Evolutionary conservation across 805 yeast species (phyloP).

Genomic region (Yamadazyma endophytica): DNA sequence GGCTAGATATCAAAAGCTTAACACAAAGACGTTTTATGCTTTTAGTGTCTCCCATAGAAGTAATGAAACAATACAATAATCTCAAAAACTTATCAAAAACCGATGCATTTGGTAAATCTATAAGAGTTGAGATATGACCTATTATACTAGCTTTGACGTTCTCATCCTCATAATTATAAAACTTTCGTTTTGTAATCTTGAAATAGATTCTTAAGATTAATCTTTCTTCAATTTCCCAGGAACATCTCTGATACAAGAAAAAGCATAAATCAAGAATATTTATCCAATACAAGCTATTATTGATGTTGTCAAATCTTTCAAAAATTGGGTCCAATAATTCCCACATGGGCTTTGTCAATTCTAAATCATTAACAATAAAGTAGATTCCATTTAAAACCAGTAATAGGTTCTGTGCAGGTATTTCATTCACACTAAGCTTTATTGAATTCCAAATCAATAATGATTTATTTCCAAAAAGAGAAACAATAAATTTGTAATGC

Average conservation of each 20-base stretch:
- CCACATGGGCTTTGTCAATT: too few species aligned
- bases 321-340: too few species aligned
- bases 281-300: too few species aligned
- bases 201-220: constrained; percentile 26
- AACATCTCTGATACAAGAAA: constrained; percentile 17
- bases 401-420: too few species aligned
- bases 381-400: too few species aligned
- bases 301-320: too few species aligned
- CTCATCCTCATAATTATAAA: constrained; percentile 36
- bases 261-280: constrained; percentile 23
- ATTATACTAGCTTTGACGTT: constrained; percentile 16
- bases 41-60: constrained; percentile 17
- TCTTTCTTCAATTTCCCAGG: constrained; percentile 20
- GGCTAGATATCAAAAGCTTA: constrained; percentile 36
- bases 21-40: constrained; percentile 26
- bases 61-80: constrained; percentile 29
- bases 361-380: too few species aligned
- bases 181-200: constrained; percentile 26
- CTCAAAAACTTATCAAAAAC: constrained; percentile 35
- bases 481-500: too few species aligned
- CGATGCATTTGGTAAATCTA: constrained; percentile 23
- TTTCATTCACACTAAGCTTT: too few species aligned
- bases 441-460: too few species aligned
- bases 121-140: constrained; percentile 14
- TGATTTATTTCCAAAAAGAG: too few species aligned